Evolutionary conservation across 2,329 filamentous ascomycete species (phyloP), one percentile per base, ranked within the genome.

Genomic region (Neopestalotiopsis sp.): DNA sequence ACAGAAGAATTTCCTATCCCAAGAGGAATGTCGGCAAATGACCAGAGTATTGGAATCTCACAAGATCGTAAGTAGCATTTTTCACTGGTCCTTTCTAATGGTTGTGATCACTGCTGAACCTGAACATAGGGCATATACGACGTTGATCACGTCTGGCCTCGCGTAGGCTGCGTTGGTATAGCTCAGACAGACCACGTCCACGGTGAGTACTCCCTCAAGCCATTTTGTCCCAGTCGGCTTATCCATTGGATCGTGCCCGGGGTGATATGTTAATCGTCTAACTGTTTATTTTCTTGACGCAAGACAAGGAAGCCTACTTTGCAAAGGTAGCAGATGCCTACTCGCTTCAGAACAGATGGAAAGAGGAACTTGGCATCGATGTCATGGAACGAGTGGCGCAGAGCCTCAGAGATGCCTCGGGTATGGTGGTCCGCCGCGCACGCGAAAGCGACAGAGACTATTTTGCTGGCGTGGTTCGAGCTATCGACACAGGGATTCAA

Each of bases 291-390:
- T 4, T 4, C 24, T 28, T 28, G 24, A 28, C 24, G 24, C 24
- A 3, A 28, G 24, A 28, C 24, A 28, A 28, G 24, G 24, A 28
- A 28, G 24, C 24, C 24, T 28, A 28, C 24, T 28, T 28, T 28
- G 24, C 24, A 28, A 28, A 28, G 24, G 24, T 28, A 3, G 24
- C 24, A 28, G 24, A 28, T 28, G 24, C 24, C 24, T 28, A 28
- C 24, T 28, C 24, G 24, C 24, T 28, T 1, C 24, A 28, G 24
- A 28, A 28, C 24, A 28, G 56, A 12, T 59, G 56, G 56, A 59
- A 59, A 28, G 24, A 59, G 12, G 56, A 59, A 28, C 24, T 59
- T 17, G 56, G 56, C 20, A 59, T 59, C 56, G 56, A 59, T 59
- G 24, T 59, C 56, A 28, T 59, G 17, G 17, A 60, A 14, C 20